phyloP scores from a whole-genome alignment of 495 filamentous ascomycete species.

The Podospora didyma region DNA sequence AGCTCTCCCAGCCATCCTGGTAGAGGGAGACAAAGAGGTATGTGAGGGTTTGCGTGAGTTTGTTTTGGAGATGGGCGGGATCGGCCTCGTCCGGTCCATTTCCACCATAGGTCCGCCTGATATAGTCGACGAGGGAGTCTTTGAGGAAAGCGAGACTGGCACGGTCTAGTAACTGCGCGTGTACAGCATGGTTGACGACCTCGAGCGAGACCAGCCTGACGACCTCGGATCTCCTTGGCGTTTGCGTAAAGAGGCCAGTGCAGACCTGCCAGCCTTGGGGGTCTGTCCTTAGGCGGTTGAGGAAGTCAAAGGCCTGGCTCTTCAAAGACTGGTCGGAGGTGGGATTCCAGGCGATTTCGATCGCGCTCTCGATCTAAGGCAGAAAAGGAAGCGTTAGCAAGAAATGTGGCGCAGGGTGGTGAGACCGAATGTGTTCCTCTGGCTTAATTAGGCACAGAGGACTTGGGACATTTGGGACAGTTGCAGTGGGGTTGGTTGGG shows the following conservation, averaged over 20 bases:
- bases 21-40: constrained; percentile 86
- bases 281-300: constrained; percentile 75
- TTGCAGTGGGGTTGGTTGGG: constrained; percentile 13
- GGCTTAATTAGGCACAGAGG: background rate
- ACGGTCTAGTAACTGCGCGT: constrained; percentile 63
- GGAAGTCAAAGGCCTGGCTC: constrained; percentile 79
- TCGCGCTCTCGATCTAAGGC: constrained; percentile 81
- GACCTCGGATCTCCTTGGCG: constrained; percentile 74
- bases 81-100: constrained; percentile 55
- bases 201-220: constrained; percentile 86
- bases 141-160: constrained; percentile 65
- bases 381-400: constrained; percentile 6
- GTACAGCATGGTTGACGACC: constrained; percentile 84
- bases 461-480: background rate
- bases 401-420: background rate
- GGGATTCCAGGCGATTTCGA: constrained; percentile 84
- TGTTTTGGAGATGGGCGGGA: constrained; percentile 81
- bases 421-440: background rate
- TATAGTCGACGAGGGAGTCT: constrained; percentile 72
- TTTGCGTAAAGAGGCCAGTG: constrained; percentile 75
- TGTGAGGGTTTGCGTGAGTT: constrained; percentile 91
- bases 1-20: constrained; percentile 74
- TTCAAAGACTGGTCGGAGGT: constrained; percentile 69
- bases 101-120: constrained; percentile 64
- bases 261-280: constrained; percentile 83